Percentiles rank a stretch among this genome's conserved stretches.
phyloP scores from a whole-genome alignment of 1,284 basidiomycete genomes.

The Erythrobasidium hasegawianum region DNA sequence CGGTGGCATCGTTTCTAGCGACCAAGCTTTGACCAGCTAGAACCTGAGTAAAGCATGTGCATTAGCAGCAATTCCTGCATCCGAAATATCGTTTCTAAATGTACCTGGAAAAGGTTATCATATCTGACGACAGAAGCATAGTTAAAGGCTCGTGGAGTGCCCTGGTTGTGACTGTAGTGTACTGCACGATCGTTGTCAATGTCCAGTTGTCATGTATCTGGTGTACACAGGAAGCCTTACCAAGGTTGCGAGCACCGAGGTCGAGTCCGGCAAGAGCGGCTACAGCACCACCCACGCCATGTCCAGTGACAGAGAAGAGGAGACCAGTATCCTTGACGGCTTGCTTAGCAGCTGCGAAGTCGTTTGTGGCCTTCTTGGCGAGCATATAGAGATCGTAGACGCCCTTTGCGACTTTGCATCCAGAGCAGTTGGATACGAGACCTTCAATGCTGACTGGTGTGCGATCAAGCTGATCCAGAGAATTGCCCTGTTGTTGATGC shows the following conservation, averaged over 20 bases:
- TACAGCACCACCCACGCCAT: slow-evolving; percentile 36
- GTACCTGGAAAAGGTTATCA: slow-evolving; percentile 42
- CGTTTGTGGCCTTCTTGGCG: slow-evolving; percentile 36
- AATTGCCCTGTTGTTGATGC: slow-evolving; percentile 5
- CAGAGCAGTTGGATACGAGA: slow-evolving; percentile 35
- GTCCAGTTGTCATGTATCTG: slow-evolving; percentile 19
- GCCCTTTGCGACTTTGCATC: slow-evolving; percentile 35
- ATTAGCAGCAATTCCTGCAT: not conserved
- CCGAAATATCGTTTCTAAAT: not conserved
- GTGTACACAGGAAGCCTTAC: too few relatives aligned
- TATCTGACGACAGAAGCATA: slow-evolving; percentile 40
- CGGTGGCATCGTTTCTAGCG: slow-evolving; percentile 35
- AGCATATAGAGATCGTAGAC: slow-evolving; percentile 37
- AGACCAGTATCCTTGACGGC: slow-evolving; percentile 29
- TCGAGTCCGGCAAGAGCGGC: slow-evolving; percentile 37
- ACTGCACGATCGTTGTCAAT: not conserved
- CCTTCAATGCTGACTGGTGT: slow-evolving; percentile 33
- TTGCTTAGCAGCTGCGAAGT: slow-evolving; percentile 36
- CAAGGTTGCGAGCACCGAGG: slow-evolving; percentile 27
- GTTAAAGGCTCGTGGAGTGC: slow-evolving; percentile 42
- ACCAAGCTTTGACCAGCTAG: slow-evolving; percentile 37
- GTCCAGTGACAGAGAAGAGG: slow-evolving; percentile 27
- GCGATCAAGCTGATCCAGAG: slow-evolving; percentile 16
- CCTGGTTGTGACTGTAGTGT: slow-evolving; percentile 40
- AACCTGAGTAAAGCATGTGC: slow-evolving; percentile 1